These are phyloP conservation scores for Lactuca sativa DNA, from an alignment of 129 eudicot species.

Conservation along the genomic window DNA sequence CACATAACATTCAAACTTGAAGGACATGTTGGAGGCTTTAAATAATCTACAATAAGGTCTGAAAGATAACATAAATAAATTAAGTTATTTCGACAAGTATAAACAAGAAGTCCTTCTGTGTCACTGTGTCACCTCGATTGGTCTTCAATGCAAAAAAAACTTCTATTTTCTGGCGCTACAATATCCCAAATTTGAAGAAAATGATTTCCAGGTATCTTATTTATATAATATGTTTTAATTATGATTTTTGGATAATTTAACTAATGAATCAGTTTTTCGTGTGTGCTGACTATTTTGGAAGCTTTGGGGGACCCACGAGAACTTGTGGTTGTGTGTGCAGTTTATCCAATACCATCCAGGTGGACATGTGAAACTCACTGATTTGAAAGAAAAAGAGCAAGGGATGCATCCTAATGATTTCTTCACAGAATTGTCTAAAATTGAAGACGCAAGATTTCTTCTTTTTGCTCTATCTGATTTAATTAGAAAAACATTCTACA, in stretches of 20 bases:
- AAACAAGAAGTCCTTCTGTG: constrained; percentile 50
- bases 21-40: constrained; percentile 75
- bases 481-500: no score
- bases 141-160: constrained; percentile 78
- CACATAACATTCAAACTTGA: background rate
- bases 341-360: constrained; percentile 88
- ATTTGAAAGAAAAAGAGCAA: constrained; percentile 90
- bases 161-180: constrained; percentile 86
- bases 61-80: constrained; percentile 69
- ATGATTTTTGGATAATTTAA: background rate
- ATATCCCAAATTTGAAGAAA: constrained; percentile 79
- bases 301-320: constrained; percentile 77
- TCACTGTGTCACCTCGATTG: constrained; percentile 47
- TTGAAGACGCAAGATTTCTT: no score
- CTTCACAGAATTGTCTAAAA: no score
- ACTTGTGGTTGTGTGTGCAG: constrained; percentile 86
- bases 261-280: constrained; percentile 49
- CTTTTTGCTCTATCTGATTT: no score
- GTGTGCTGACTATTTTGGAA: constrained; percentile 88
- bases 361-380: constrained; percentile 80
- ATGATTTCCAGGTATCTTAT: constrained; percentile 89
- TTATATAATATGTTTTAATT: background rate
- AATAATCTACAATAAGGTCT: constrained; percentile 89
- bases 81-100: constrained; percentile 78
- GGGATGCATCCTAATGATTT: no score